Evolutionary conservation across 768 basidiomycete species (phyloP).

Genomic region (Pleurotus djamor): DNA sequence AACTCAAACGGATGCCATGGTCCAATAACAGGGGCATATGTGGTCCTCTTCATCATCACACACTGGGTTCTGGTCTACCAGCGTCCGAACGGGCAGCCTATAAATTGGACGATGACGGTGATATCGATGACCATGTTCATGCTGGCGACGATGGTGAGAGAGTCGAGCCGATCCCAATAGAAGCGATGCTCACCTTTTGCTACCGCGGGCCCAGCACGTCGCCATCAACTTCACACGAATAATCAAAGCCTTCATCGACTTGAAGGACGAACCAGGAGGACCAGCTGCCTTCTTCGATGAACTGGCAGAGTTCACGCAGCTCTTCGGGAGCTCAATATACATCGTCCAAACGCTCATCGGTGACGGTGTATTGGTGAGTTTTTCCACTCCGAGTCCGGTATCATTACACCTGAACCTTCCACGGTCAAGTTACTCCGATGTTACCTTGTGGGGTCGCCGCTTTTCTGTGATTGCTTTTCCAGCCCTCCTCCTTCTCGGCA

Average conservation of each 20-base stretch:
- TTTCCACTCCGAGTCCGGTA: neutral
- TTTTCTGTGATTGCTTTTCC: slow-evolving; percentile 21
- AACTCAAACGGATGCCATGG: neutral
- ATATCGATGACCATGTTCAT: slow-evolving; percentile 28
- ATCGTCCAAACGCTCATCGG: slow-evolving; percentile 33
- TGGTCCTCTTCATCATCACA: slow-evolving; percentile 25
- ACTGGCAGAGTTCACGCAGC: slow-evolving; percentile 30
- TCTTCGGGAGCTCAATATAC: slow-evolving; percentile 34
- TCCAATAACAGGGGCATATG: slow-evolving; percentile 19
- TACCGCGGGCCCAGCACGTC: slow-evolving; percentile 25
- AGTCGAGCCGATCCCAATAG: neutral
- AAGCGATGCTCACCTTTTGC: neutral
- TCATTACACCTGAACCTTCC: neutral
- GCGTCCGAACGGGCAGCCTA: slow-evolving; percentile 18
- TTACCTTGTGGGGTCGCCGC: slow-evolving; percentile 27
- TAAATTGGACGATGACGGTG: slow-evolving; percentile 27
- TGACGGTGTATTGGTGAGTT: slow-evolving; percentile 30
- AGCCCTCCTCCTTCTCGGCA: slow-evolving; percentile 23
- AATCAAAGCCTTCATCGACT: slow-evolving; percentile 30
- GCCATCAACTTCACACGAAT: slow-evolving; percentile 30
- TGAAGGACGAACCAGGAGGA: slow-evolving; percentile 19
- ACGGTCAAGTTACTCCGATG: slow-evolving; percentile 23
- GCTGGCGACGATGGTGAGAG: slow-evolving; percentile 26
- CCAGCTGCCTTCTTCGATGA: slow-evolving; percentile 29
- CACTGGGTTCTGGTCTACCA: slow-evolving; percentile 25